phyloP scores from a whole-genome alignment of 2,329 filamentous ascomycete genomes.

The Cadophora luteo-olivacea region DNA sequence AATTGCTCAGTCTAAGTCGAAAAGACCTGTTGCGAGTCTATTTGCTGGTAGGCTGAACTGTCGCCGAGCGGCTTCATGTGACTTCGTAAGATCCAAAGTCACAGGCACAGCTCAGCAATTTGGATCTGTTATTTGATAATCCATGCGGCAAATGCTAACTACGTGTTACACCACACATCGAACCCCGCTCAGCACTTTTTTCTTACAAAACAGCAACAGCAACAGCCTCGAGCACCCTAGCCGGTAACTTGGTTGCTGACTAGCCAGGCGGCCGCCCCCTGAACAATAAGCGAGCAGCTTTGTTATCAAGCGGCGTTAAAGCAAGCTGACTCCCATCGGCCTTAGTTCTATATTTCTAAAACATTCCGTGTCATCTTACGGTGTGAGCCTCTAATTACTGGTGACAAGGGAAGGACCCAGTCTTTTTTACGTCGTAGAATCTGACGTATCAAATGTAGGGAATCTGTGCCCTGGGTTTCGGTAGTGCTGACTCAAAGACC shows the following conservation, averaged over 20 bases:
- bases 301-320: conserved; percentile 3
- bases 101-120: no score
- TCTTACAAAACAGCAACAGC: no score
- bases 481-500: not conserved
- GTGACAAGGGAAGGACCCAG: not conserved
- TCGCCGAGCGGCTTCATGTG: no score
- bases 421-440: not conserved
- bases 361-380: not conserved
- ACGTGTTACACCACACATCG: no score
- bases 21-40: no score
- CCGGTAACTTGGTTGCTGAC: not conserved
- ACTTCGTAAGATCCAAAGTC: no score
- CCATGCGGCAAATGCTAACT: no score
- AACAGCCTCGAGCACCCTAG: not conserved
- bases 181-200: not conserved
- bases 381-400: not conserved
- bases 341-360: not conserved
- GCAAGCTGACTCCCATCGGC: conserved; percentile 9
- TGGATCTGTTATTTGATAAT: no score
- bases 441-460: not conserved
- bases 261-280: not conserved
- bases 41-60: no score
- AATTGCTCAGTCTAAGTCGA: no score
- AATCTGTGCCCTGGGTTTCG: not conserved
- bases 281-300: not conserved